phyloP scores from a whole-genome alignment of 495 filamentous ascomycete genomes.

The Pyrenula aspistea region DNA sequence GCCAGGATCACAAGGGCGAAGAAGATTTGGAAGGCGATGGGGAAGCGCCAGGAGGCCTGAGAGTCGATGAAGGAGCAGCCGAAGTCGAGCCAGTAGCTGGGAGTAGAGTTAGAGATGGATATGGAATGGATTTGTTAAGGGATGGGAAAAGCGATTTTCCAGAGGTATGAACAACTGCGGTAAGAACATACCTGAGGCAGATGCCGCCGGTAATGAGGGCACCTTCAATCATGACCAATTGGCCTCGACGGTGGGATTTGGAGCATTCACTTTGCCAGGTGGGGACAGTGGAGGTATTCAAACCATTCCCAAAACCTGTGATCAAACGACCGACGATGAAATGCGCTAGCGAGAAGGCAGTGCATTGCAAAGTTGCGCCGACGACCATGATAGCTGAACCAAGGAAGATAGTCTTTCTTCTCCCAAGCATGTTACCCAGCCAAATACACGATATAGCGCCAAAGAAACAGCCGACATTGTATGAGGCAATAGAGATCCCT shows the following conservation, averaged over 20 bases:
- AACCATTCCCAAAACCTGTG: slow-evolving; percentile 57
- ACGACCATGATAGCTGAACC: slow-evolving; percentile 61
- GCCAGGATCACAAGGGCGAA: slow-evolving; percentile 49
- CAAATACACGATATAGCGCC: slow-evolving; percentile 59
- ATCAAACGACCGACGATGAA: slow-evolving; percentile 55
- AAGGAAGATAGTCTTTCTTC: slow-evolving; percentile 56
- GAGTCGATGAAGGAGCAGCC: slow-evolving; percentile 55
- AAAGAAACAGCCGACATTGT: slow-evolving; percentile 68
- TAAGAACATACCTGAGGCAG: slow-evolving; percentile 36
- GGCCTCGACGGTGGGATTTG: slow-evolving; percentile 59
- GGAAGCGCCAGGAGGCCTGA: slow-evolving; percentile 59
- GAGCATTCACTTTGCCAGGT: slow-evolving; percentile 71
- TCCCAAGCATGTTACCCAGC: slow-evolving; percentile 59
- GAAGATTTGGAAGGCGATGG: slow-evolving; percentile 59
- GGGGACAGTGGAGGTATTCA: slow-evolving; percentile 37
- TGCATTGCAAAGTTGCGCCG: slow-evolving; percentile 53
- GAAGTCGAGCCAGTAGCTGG: slow-evolving; percentile 61
- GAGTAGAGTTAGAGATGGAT: background rate
- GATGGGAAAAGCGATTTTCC: too few species aligned
- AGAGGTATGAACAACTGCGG: too few species aligned
- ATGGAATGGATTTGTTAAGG: too few species aligned
- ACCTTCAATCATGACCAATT: slow-evolving; percentile 71
- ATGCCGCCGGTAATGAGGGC: slow-evolving; percentile 62
- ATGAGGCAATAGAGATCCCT: slow-evolving; percentile 49
- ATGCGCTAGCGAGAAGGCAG: slow-evolving; percentile 45